These are phyloP conservation scores for Kuraishia borneana DNA, from an alignment of 805 yeast genomes.

Conservation along the genomic window DNA sequence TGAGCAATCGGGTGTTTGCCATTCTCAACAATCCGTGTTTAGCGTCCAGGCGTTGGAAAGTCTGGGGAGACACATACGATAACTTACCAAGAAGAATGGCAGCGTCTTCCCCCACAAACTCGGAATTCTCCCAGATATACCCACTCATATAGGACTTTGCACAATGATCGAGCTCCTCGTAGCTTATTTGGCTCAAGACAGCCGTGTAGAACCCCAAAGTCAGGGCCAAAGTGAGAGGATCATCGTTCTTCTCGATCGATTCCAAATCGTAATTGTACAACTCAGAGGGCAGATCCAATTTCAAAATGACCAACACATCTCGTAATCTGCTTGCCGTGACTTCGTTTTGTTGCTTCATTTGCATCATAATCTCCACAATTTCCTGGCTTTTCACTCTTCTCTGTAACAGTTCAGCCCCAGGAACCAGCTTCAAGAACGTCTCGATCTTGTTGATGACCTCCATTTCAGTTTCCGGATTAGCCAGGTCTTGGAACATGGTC, in stretches of 20 bases:
- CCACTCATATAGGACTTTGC: conserved; percentile 12
- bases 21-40: conserved; percentile 11
- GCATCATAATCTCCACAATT: conserved; percentile 9
- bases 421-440: conserved; percentile 11
- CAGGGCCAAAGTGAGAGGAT: conserved; percentile 17
- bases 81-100: conserved; percentile 9
- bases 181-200: conserved; percentile 10
- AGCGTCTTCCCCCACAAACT: conserved; percentile 12
- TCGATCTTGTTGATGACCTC: conserved; percentile 12
- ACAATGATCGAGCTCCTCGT: conserved; percentile 11
- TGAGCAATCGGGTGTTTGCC: background rate
- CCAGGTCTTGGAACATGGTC: conserved; percentile 12
- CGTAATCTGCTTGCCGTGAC: conserved; percentile 14
- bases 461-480: conserved; percentile 9
- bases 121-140: conserved; percentile 13
- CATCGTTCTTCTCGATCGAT: conserved; percentile 14
- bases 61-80: conserved; percentile 7
- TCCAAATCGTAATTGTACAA: conserved; percentile 12
- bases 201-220: conserved; percentile 18
- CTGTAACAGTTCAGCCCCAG: conserved; percentile 16
- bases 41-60: conserved; percentile 12
- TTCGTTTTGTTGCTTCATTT: conserved; percentile 11
- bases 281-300: conserved; percentile 13
- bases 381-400: conserved; percentile 16
- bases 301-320: conserved; percentile 16